Evolutionary conservation across 495 filamentous ascomycete genomes (phyloP).

Genomic region (Astrothelium subdiscretum): DNA sequence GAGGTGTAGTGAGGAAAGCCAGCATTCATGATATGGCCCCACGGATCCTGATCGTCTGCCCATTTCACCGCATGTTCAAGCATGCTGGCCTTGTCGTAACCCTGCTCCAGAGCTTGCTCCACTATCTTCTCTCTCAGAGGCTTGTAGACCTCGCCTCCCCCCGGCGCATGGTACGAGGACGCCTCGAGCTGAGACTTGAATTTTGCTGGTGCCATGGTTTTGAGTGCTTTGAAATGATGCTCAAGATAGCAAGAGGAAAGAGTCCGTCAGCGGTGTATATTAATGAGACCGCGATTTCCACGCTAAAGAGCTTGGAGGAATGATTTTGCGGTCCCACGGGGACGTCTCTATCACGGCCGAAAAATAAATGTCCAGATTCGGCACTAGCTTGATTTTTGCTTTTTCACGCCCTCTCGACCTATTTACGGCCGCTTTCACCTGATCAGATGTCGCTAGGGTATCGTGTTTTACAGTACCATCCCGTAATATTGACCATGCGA

Average conservation of each 20-base stretch:
- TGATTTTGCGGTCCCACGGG: neutral
- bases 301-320: neutral
- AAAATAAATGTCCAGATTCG: neutral
- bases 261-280: neutral
- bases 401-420: neutral
- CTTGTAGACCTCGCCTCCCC: neutral
- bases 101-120: neutral
- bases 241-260: neutral
- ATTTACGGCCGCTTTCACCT: neutral
- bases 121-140: neutral
- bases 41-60: slow-evolving; percentile 6
- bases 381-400: neutral
- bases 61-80: slow-evolving; percentile 4
- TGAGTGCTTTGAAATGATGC: neutral
- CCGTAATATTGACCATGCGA: neutral
- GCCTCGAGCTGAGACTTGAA: neutral
- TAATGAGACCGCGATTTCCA: neutral
- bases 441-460: neutral
- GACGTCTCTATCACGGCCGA: neutral
- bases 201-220: neutral
- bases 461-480: neutral
- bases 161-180: neutral
- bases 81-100: slow-evolving; percentile 6
- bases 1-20: slow-evolving; percentile 3
- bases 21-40: slow-evolving; percentile 5